Conservation (phyloP, 768 basidiomycete species). For the Lactarius hengduanensis region DNA sequence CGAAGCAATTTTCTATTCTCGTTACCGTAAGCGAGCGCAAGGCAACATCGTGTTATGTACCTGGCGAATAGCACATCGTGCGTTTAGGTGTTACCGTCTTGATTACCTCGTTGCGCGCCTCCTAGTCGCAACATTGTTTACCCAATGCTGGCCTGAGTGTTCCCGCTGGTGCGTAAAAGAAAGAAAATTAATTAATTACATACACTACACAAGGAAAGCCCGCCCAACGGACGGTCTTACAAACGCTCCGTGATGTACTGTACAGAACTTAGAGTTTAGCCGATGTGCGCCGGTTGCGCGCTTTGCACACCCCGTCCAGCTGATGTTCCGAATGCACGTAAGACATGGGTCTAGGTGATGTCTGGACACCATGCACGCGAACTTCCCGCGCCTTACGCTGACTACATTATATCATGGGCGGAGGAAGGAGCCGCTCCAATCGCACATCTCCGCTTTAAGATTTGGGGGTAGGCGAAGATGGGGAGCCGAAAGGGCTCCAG, state of each 20-base stretch:
- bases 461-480: background rate
- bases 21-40: conserved; percentile 18
- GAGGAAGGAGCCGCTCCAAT: conserved; percentile 2
- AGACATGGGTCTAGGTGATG: conserved; percentile 10
- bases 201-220: background rate
- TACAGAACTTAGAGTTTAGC: conserved; percentile 10
- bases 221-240: conserved; percentile 1
- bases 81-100: background rate
- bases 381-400: background rate
- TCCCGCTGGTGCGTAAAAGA: background rate
- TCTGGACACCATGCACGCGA: background rate
- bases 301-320: conserved; percentile 14
- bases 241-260: background rate
- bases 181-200: background rate
- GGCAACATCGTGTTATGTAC: conserved; percentile 19
- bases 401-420: background rate
- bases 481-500: too few species aligned
- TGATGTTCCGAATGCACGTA: conserved; percentile 15
- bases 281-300: conserved; percentile 5
- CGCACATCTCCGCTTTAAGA: conserved; percentile 1
- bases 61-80: conserved; percentile 5
- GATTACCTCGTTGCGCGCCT: conserved; percentile 16
- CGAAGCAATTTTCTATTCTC: conserved; percentile 6
- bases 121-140: background rate
- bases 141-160: background rate